phyloP scores from a whole-genome alignment of 2,329 filamentous ascomycete species.

The Penicillium hordei region DNA sequence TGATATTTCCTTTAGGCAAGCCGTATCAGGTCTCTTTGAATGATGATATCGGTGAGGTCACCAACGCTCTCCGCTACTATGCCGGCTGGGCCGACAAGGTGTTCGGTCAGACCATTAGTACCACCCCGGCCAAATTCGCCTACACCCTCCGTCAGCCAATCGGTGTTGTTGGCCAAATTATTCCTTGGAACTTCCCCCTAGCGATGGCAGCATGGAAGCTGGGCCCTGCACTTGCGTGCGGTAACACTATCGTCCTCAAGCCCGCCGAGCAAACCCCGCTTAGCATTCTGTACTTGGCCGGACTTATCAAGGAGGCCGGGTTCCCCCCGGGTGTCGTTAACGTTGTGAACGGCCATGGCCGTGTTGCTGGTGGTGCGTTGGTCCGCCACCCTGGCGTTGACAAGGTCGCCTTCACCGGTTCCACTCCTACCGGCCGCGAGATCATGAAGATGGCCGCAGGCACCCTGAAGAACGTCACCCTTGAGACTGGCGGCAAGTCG shows the following conservation, averaged over 20 bases:
- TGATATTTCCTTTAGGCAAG: slow-evolving; percentile 35
- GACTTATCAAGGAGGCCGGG: slow-evolving; percentile 25
- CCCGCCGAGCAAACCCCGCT: slow-evolving; percentile 28
- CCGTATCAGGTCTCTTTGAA: slow-evolving; percentile 51
- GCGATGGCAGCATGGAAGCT: slow-evolving; percentile 29
- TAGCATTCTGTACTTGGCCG: slow-evolving; percentile 25
- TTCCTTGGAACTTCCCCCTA: slow-evolving; percentile 78
- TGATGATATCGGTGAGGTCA: slow-evolving; percentile 68
- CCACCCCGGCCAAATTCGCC: slow-evolving; percentile 67
- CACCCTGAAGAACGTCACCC: slow-evolving; percentile 46
- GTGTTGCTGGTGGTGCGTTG: slow-evolving; percentile 26
- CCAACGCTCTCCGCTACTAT: slow-evolving; percentile 77
- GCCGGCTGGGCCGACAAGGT: slow-evolving; percentile 93
- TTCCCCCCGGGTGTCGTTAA: slow-evolving; percentile 28
- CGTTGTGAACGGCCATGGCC: slow-evolving; percentile 26
- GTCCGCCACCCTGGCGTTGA: slow-evolving; percentile 23
- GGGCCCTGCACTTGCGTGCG: slow-evolving; percentile 26
- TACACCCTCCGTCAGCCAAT: slow-evolving; percentile 78
- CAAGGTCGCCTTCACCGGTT: slow-evolving; percentile 28
- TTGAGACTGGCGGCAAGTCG: slow-evolving; percentile 53
- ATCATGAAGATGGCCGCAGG: slow-evolving; percentile 31
- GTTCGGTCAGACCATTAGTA: slow-evolving; percentile 72
- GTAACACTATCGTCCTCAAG: slow-evolving; percentile 28
- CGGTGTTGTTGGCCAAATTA: slow-evolving; percentile 82
- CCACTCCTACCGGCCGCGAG: slow-evolving; percentile 25